phyloP scores from a whole-genome alignment of 2,329 filamentous ascomycete species.

The Fusarium ramigenum region DNA sequence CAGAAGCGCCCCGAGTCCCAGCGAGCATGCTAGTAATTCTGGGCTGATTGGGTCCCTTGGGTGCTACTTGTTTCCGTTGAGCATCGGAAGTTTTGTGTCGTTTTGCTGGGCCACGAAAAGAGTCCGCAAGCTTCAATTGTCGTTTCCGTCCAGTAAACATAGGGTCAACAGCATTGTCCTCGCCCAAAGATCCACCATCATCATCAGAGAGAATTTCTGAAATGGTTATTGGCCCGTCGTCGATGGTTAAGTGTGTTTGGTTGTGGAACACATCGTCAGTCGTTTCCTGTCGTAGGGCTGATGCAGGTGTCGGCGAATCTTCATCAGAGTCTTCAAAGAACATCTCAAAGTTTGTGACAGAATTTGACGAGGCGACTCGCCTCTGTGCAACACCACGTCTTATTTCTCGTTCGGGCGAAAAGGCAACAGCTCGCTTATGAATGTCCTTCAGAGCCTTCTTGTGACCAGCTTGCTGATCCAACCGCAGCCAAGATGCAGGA shows the following conservation, averaged over 20 bases:
- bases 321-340: constrained; percentile 61
- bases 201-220: constrained; percentile 39
- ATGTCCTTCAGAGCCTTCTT: constrained; percentile 45
- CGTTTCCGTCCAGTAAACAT: constrained; percentile 60
- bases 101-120: constrained; percentile 42
- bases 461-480: constrained; percentile 60
- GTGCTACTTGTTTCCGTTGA: constrained; percentile 34
- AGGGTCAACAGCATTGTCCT: constrained; percentile 62
- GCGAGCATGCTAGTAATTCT: constrained; percentile 46
- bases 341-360: constrained; percentile 45
- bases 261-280: constrained; percentile 40
- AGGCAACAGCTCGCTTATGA: constrained; percentile 43
- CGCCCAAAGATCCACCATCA: constrained; percentile 52
- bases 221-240: constrained; percentile 7
- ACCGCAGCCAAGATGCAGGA: constrained; percentile 72
- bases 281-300: constrained; percentile 21
- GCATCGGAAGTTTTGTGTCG: constrained; percentile 30
- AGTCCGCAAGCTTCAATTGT: constrained; percentile 43
- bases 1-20: constrained; percentile 6
- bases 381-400: constrained; percentile 62
- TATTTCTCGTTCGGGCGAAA: constrained; percentile 51
- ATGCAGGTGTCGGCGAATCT: constrained; percentile 37
- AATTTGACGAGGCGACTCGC: constrained; percentile 46
- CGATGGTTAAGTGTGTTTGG: constrained; percentile 41
- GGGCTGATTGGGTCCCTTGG: constrained; percentile 41